These are phyloP conservation scores for Fusarium acutatum DNA, from an alignment of 2,329 filamentous ascomycete species.

Conservation along the genomic window DNA sequence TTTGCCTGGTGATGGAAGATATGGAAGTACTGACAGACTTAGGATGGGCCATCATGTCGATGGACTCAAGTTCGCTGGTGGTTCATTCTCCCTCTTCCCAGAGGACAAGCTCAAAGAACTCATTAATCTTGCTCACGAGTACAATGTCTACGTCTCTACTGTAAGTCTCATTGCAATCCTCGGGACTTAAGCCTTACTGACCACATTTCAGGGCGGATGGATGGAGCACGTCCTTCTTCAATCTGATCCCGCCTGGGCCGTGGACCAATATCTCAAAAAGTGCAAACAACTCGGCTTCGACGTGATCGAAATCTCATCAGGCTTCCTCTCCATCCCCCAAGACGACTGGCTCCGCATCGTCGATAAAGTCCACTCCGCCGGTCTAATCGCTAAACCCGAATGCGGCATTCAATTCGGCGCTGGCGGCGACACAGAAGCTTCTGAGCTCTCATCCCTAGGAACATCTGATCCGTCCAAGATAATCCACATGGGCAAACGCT, in stretches of 20 bases:
- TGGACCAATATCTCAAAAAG: conserved; percentile 61
- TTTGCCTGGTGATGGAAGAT: background rate
- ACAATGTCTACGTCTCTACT: conserved; percentile 22
- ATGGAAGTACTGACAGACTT: background rate
- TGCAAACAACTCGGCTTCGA: conserved; percentile 64
- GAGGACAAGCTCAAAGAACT: conserved; percentile 1
- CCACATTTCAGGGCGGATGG: background rate
- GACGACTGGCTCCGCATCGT: conserved; percentile 63
- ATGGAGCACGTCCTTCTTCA: conserved; percentile 15
- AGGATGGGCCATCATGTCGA: conserved; percentile 62
- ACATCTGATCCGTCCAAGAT: background rate
- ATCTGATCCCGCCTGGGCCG: conserved; percentile 51
- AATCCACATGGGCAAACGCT: conserved; percentile 57
- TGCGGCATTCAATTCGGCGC: conserved; percentile 66
- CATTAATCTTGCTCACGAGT: conserved; percentile 4
- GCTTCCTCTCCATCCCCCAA: conserved; percentile 62
- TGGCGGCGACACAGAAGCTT: conserved; percentile 60
- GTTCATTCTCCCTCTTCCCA: conserved; percentile 5
- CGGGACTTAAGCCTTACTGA: background rate
- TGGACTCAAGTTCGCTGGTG: conserved; percentile 64
- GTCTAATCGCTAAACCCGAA: conserved; percentile 62
- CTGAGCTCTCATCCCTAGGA: conserved; percentile 48
- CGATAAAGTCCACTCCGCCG: conserved; percentile 54
- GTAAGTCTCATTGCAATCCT: background rate
- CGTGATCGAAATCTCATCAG: conserved; percentile 61